Evolutionary conservation across 352 stramenopile species (phyloP), one percentile per base, ranked within the genome.

Genomic region (Blastocystis sp.): DNA sequence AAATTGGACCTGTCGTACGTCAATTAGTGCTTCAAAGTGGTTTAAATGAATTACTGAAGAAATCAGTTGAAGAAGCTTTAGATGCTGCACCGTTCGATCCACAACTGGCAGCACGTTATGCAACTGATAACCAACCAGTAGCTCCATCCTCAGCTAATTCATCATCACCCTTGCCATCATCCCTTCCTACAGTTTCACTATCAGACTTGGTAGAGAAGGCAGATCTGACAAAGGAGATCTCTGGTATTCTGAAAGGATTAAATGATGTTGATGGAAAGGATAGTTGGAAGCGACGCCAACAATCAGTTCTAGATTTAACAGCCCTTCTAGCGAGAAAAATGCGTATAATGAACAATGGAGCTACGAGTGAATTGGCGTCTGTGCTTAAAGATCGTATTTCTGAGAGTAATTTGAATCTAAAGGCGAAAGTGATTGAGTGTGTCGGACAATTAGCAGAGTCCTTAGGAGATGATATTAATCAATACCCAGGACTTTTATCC

Each of bases 401-500:
- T 42, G 73, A 84, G n/a, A 37, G 53, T 33, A 84, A 84, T 27
- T 35, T 84, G 17, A 84, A 84, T 42, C 53, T 84, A 9, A 54
- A 57, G 11, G 73, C 73, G n/a, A 58, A 60, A 17, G 73, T 66
- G 48, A 30, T 84, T 54, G 53, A 54, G 27, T 64, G 73, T 51
- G 19, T 84, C 17, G 27, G 48, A 6, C 48, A 64, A 35, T 24
- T 68, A 13, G 22, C 51, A 13, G 27, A 64, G 30, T 17, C 73
- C n/a, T 17, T 84, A 15, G 73, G 73, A 30, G 73, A 24, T 30
- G 42, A 64, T 24, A 57, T 84, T 35, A n/a, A 19, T n/a, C 13
- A 53, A 11, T 84, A 84, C 24, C 22, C 73, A 30, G n/a, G 6
- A 0, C n/a, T 84, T 44, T 9, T 40, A 7, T 7, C 9, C 9